A percentile compares a stretch with the other conserved stretches of the same genome.
Conservation (phyloP, 1,284 basidiomycete species). For the Leccinum pachyderme region DNA sequence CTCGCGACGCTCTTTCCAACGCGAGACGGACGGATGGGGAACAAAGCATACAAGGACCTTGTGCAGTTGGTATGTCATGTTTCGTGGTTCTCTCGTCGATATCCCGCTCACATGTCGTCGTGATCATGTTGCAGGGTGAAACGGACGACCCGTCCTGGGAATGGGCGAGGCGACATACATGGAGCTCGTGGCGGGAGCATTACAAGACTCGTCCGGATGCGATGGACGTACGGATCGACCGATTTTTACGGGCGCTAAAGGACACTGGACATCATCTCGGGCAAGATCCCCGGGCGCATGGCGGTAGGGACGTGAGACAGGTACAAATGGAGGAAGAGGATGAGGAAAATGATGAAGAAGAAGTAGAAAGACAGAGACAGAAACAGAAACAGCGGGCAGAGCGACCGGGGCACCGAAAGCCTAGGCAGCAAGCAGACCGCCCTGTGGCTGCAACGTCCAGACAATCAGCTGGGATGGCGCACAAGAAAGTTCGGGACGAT, state of each 20-base stretch:
- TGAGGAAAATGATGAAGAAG: background rate
- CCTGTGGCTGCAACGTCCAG: background rate
- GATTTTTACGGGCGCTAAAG: conserved; percentile 20
- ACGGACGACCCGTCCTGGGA: conserved; percentile 34
- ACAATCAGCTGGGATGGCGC: background rate
- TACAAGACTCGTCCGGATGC: conserved; percentile 41
- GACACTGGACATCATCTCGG: conserved; percentile 21
- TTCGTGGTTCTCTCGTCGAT: background rate
- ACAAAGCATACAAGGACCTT: conserved; percentile 41
- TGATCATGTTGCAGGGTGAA: conserved; percentile 7
- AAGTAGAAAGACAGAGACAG: background rate
- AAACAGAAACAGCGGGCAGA: background rate
- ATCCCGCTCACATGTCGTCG: background rate
- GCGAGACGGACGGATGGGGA: conserved; percentile 41
- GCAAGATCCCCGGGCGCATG: conserved; percentile 24
- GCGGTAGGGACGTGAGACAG: background rate
- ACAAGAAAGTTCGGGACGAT: background rate
- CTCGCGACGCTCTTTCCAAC: conserved; percentile 26
- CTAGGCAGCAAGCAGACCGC: background rate
- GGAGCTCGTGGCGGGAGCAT: conserved; percentile 54
- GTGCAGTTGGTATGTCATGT: conserved; percentile 35
- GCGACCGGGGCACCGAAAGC: background rate
- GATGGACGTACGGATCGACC: conserved; percentile 44
- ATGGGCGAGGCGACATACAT: conserved; percentile 47
- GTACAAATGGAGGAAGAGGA: conserved; percentile 3